Evolutionary conservation across 1,139 yeast species (phyloP), one percentile per base, ranked within the genome.

Genomic region (Candida glucosophila): DNA sequence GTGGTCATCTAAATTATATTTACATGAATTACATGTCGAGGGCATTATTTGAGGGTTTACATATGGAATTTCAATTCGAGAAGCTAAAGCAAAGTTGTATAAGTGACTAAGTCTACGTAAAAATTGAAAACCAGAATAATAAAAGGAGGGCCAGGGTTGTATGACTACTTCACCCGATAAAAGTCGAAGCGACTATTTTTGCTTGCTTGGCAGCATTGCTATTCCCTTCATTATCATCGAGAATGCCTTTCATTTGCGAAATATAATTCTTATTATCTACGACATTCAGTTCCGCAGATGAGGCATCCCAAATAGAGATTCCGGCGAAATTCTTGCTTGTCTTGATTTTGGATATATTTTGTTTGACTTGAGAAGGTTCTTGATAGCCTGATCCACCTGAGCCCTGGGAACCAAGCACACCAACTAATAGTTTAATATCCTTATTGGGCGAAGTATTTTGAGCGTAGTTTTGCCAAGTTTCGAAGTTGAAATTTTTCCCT

Each of bases 271-370:
- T 48, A 19, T 74, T 76, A 32, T 55, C 49, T 19, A 13, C 9
- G 15, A 45, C 49, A 46, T 82, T 83, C 12, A 64, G 47, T 47
- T 64, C 70, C 10, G 79, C 86, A 50, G 79, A 85, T 28, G 92
- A 78, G 28, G 94, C 95, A 53, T 86, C 95, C 96, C 96, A 86
- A 35, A 85, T 55, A 58, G 82, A 75, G 40, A 86, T 68, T 47
- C 96, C 96, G 36, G 93, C 95, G 44, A 86, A 82, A 36, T 49
- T 34, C 28, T 67, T 50, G 27, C 58, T 49, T 22, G 55, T 40
- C 24, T 64, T 54, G 29, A 75, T 61, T 4, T 50, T 35, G 13
- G 35, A 27, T 24, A 50, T 27, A 26, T 37, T 39, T 12, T 32
- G 17, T 12, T 37, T 18, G 15, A 58, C 49, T 4, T 37, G 33